These are phyloP conservation scores for Lyophyllum atratum DNA, from an alignment of 768 basidiomycete genomes.

Conservation along the genomic window DNA sequence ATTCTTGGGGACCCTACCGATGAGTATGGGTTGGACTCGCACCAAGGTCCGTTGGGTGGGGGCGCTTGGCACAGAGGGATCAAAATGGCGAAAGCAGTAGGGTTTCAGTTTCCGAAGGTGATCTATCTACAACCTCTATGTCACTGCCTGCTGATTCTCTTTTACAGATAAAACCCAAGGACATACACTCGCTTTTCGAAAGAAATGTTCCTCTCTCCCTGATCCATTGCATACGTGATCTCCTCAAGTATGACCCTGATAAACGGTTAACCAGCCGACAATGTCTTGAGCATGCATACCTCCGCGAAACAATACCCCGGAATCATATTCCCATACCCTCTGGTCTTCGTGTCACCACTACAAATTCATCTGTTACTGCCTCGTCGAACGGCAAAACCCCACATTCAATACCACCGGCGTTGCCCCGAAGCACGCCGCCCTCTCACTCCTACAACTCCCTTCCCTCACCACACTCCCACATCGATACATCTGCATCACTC, in stretches of 20 bases:
- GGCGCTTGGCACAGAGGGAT: conserved; percentile 87
- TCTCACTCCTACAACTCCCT: conserved; percentile 28
- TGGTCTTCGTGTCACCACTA: conserved; percentile 44
- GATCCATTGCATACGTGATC: conserved; percentile 88
- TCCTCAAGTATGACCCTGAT: conserved; percentile 91
- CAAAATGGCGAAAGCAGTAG: conserved; percentile 82
- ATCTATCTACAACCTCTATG: conserved; percentile 23
- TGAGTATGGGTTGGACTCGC: conserved; percentile 76
- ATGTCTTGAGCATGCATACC: conserved; percentile 88
- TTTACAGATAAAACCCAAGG: conserved; percentile 60
- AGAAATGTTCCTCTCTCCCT: conserved; percentile 75
- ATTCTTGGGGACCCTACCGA: conserved; percentile 90
- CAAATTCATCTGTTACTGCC: conserved; percentile 33
- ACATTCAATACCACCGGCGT: conserved; percentile 31
- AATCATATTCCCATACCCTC: conserved; percentile 68
- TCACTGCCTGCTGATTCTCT: conserved; percentile 11
- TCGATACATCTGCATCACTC: not conserved
- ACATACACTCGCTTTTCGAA: conserved; percentile 76
- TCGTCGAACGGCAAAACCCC: conserved; percentile 37
- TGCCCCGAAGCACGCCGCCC: conserved; percentile 33
- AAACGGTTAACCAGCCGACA: conserved; percentile 82
- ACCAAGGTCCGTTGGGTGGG: conserved; percentile 75
- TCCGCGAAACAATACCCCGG: conserved; percentile 73
- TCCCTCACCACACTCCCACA: conserved; percentile 8
- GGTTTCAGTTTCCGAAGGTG: conserved; percentile 91